phyloP scores from a whole-genome alignment of 2,329 filamentous ascomycete species.

The Leptosphaerulina australis region DNA sequence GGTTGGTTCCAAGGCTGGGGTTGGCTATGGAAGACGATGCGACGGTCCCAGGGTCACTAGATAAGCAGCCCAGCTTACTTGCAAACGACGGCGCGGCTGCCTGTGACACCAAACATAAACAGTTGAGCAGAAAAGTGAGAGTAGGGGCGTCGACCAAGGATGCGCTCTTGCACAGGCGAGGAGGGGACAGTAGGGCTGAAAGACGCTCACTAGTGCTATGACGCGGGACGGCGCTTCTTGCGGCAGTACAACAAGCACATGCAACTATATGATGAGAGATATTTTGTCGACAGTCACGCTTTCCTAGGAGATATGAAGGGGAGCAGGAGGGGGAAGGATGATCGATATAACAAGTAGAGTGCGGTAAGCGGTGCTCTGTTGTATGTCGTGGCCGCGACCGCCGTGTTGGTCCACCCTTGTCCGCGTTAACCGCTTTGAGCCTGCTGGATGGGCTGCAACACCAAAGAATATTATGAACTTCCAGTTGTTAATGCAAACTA shows the following conservation, averaged over 20 bases:
- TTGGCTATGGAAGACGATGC: not conserved
- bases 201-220: slow-evolving; percentile 18
- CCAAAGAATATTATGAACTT: slow-evolving; percentile 1
- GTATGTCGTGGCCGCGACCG: slow-evolving; percentile 14
- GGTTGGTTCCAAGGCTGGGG: not conserved
- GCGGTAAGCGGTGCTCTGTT: slow-evolving; percentile 8
- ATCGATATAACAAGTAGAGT: not conserved
- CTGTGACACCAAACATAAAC: slow-evolving; percentile 1
- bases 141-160: slow-evolving; percentile 11
- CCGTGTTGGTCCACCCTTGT: slow-evolving; percentile 11
- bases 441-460: slow-evolving; percentile 8
- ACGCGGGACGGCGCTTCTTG: slow-evolving; percentile 19
- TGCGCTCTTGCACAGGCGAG: slow-evolving; percentile 11
- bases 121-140: slow-evolving; percentile 3
- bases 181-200: slow-evolving; percentile 19
- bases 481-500: not conserved
- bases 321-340: not conserved
- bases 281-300: slow-evolving; percentile 1
- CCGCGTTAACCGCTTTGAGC: slow-evolving; percentile 16
- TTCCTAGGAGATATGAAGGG: slow-evolving; percentile 3
- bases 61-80: slow-evolving; percentile 1
- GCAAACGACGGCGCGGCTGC: slow-evolving; percentile 1
- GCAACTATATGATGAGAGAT: not conserved
- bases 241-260: not conserved
- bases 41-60: slow-evolving; percentile 9